Conservation (phyloP, 345 rosid genomes). For the Anacardium occidentale region DNA sequence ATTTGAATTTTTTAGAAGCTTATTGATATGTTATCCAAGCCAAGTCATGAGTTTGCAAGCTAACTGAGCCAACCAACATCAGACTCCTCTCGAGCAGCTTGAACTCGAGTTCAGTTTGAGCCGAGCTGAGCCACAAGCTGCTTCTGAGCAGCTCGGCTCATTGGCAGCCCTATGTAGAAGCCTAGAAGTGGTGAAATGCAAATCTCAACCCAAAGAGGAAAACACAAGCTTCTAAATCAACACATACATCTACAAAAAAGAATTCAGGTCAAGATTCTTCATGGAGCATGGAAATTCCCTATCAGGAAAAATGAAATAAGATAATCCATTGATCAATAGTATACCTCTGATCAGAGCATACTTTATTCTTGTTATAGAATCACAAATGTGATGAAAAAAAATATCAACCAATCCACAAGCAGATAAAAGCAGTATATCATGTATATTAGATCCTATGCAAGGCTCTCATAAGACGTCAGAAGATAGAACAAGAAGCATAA, state of each 20-base stretch:
- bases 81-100: no score
- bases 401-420: background rate
- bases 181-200: no score
- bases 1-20: no score
- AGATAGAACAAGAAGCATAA: background rate
- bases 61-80: no score
- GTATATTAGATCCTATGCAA: background rate
- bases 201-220: no score
- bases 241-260: background rate
- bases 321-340: background rate
- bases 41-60: no score
- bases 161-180: no score
- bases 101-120: no score
- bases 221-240: no score
- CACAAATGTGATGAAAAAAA: background rate
- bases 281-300: background rate
- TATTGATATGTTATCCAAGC: no score
- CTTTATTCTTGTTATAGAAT: background rate
- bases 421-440: background rate
- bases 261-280: background rate
- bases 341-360: background rate
- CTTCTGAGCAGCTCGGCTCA: no score
- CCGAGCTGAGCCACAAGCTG: no score
- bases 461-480: background rate
- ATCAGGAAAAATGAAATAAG: background rate